A percentile compares a stretch with the other conserved stretches of the same genome.
phyloP scores from a whole-genome alignment of 2,329 filamentous ascomycete species.

The Colletotrichum tabaci region DNA sequence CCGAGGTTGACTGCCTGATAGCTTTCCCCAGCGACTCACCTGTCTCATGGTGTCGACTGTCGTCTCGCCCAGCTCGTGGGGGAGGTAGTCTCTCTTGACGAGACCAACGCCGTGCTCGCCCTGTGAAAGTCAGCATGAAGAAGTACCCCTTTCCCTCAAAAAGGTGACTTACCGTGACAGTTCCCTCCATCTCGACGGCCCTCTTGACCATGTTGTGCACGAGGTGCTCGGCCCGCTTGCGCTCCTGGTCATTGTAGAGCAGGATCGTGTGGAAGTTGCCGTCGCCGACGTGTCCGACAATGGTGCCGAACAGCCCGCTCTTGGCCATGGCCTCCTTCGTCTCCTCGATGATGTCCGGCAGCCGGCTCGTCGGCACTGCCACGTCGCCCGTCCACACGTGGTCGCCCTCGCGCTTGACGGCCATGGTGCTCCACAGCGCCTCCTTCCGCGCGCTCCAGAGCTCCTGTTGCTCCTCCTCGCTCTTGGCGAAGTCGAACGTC shows the following conservation, averaged over 20 bases:
- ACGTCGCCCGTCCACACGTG: conserved; percentile 90
- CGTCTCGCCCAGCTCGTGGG: conserved; percentile 80
- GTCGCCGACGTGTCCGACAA: conserved; percentile 83
- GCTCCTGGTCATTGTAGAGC: conserved; percentile 76
- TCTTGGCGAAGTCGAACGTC: conserved; percentile 84
- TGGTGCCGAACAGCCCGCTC: conserved; percentile 61
- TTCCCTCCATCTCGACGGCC: conserved; percentile 87
- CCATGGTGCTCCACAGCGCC: conserved; percentile 85
- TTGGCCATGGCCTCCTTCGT: conserved; percentile 66
- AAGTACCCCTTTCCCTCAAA: background rate
- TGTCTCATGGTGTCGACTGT: conserved; percentile 89
- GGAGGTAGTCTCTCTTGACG: conserved; percentile 87
- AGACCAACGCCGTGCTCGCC: conserved; percentile 89
- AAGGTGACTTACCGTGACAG: conserved; percentile 73
- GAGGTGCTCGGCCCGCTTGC: conserved; percentile 76
- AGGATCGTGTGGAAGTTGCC: conserved; percentile 83
- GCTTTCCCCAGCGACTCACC: conserved; percentile 59
- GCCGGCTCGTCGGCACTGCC: conserved; percentile 82
- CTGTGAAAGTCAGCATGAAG: conserved; percentile 49
- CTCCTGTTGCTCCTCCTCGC: conserved; percentile 78
- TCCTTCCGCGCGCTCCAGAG: conserved; percentile 90
- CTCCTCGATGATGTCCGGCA: conserved; percentile 84
- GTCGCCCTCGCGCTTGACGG: conserved; percentile 75
- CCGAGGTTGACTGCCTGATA: too few relatives aligned
- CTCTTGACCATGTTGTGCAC: conserved; percentile 90